Evolutionary conservation across 1,139 yeast genomes (phyloP).

Genomic region (Kluyveromyces sp.): DNA sequence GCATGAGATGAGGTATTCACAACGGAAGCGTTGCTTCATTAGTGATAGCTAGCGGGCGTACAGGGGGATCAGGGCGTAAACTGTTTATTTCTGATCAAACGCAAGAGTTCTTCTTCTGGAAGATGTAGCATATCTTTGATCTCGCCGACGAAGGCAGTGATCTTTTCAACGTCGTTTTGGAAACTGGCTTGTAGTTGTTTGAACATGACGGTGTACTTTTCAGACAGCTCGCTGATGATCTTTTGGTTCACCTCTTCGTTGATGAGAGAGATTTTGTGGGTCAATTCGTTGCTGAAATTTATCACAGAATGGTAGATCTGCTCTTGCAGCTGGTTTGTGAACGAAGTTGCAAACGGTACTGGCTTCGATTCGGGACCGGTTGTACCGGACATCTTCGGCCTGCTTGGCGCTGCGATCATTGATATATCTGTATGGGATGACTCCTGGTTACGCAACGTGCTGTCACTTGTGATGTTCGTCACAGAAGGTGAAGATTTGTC

Average conservation of each 20-base stretch:
- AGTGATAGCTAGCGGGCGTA: too few species aligned
- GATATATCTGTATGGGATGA: slow-evolving; percentile 5
- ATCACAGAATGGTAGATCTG: slow-evolving; percentile 33
- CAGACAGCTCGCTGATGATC: slow-evolving; percentile 30
- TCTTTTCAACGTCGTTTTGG: slow-evolving; percentile 33
- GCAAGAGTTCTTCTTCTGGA: slow-evolving; percentile 31
- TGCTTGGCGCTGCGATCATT: not conserved
- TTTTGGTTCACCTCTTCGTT: slow-evolving; percentile 33
- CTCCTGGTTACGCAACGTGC: slow-evolving; percentile 4
- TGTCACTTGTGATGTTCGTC: not conserved
- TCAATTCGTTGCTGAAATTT: slow-evolving; percentile 31
- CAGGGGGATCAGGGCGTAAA: slow-evolving; percentile 9
- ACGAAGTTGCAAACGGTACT: slow-evolving; percentile 17
- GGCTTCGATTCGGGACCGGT: too few species aligned
- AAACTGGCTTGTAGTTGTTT: slow-evolving; percentile 30
- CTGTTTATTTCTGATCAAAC: slow-evolving; percentile 26
- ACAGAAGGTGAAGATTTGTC: too few species aligned
- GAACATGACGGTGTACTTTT: slow-evolving; percentile 31
- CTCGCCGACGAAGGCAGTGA: slow-evolving; percentile 31
- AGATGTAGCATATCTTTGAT: slow-evolving; percentile 32
- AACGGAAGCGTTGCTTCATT: too few species aligned
- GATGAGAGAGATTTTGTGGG: slow-evolving; percentile 31
- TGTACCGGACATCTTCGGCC: not conserved
- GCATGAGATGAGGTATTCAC: too few species aligned
- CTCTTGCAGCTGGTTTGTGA: slow-evolving; percentile 32